A percentile compares a stretch with the other conserved stretches of the same genome.
Evolutionary conservation across 805 yeast genomes (phyloP).

Genomic region (Suhomyces sp.): DNA sequence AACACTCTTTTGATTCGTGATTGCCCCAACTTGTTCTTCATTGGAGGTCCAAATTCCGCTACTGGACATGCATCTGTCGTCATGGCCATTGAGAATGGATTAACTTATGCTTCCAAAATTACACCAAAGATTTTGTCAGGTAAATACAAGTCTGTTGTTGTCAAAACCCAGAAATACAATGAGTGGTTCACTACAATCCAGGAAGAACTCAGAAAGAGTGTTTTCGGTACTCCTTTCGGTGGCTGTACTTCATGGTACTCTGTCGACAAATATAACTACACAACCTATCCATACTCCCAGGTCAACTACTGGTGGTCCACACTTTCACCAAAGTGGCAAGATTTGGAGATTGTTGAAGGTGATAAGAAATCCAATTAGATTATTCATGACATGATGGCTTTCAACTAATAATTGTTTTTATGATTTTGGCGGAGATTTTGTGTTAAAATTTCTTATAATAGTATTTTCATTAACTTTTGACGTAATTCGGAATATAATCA

Average conservation of each 20-base stretch:
- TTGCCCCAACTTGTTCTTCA: slow-evolving; percentile 34
- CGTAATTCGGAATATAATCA: too few species aligned
- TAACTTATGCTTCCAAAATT: slow-evolving; percentile 22
- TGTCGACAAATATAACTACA: slow-evolving; percentile 25
- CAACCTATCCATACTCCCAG: slow-evolving; percentile 41
- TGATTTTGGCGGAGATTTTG: too few species aligned
- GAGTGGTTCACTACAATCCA: slow-evolving; percentile 34
- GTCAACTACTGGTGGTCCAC: slow-evolving; percentile 28
- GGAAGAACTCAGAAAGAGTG: slow-evolving; percentile 24
- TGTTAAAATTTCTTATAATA: too few species aligned
- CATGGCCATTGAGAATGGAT: slow-evolving; percentile 36
- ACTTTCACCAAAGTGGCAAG: slow-evolving; percentile 26
- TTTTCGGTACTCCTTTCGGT: slow-evolving; percentile 39
- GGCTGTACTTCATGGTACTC: slow-evolving; percentile 45
- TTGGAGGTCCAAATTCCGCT: slow-evolving; percentile 43
- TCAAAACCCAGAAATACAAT: slow-evolving; percentile 32
- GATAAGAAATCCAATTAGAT: too few species aligned
- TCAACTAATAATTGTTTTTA: too few species aligned
- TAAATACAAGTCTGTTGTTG: slow-evolving; percentile 25
- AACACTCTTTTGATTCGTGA: slow-evolving; percentile 32
- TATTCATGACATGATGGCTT: too few species aligned
- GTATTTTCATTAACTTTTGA: too few species aligned
- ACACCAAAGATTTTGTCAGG: slow-evolving; percentile 29
- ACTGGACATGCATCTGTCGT: slow-evolving; percentile 45
- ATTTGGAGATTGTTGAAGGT: slow-evolving; percentile 14